Conservation (phyloP, 441 rosid genomes). For the Capsella rubella region DNA sequence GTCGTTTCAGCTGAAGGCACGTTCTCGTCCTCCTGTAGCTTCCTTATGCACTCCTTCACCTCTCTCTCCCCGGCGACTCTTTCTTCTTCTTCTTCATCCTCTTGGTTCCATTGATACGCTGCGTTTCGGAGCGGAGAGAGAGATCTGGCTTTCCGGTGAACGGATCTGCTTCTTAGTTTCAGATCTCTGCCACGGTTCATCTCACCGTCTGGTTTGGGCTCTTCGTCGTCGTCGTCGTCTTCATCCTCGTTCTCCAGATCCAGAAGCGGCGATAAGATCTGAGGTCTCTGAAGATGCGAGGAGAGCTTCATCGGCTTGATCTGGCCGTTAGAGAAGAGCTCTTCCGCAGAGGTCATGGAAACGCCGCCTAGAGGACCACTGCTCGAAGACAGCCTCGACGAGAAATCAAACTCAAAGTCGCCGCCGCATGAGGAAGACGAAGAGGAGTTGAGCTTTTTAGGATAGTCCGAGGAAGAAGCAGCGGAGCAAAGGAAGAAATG, state of each 20-base stretch:
- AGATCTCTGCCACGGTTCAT: constrained; percentile 70
- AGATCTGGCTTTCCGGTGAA: constrained; percentile 84
- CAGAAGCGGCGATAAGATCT: constrained; percentile 67
- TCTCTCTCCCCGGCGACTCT: constrained; percentile 31
- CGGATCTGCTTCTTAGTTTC: constrained; percentile 68
- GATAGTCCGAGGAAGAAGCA: constrained; percentile 41
- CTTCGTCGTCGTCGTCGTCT: constrained; percentile 37
- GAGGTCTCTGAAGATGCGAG: constrained; percentile 80
- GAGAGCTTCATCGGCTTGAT: constrained; percentile 94
- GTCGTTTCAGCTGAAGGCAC: constrained; percentile 47
- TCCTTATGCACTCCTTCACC: constrained; percentile 32
- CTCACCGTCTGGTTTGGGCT: constrained; percentile 8
- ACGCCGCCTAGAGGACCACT: constrained; percentile 58
- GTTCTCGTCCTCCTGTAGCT: constrained; percentile 39
- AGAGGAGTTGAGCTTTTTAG: constrained; percentile 38
- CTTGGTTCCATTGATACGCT: constrained; percentile 52
- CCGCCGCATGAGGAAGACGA: constrained; percentile 44
- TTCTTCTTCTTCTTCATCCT: constrained; percentile 21
- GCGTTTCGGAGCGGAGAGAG: constrained; percentile 78
- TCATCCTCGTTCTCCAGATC: constrained; percentile 78
- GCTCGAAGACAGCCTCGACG: constrained; percentile 57
- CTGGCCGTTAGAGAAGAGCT: constrained; percentile 86
- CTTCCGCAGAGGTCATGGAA: constrained; percentile 92
- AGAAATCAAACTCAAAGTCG: constrained; percentile 87
- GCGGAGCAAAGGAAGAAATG: constrained; percentile 64